Evolutionary conservation across 345 rosid genomes (phyloP), one percentile per base, ranked within the genome.

Genomic region (Cochlearia excelsa): DNA sequence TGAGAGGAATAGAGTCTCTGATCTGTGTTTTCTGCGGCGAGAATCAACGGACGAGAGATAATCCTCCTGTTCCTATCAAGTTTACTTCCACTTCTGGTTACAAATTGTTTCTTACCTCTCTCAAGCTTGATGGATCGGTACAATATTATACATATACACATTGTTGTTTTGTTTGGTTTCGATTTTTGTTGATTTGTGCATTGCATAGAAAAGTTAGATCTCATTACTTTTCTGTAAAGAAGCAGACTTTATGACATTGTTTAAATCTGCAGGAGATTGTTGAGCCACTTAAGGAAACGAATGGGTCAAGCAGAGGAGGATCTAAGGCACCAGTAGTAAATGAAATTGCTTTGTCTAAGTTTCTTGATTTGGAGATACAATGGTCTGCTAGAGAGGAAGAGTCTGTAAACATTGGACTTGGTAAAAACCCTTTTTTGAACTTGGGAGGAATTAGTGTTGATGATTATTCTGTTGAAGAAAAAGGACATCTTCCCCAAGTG

Each of bases 1-100:
- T 91, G 34, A 57, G 83, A 11, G 95, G 90, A 16, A 45, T 71
- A 7, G 66, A 74, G 7, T 91, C 96, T 9, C 47, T 81, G 50
- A 57, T 82, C 68, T 88, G 98, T 67, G 80, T 91, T 39, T 91
- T 91, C 73, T 91, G 95, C 49, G 95, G 98, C 10, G 61, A 74
- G 7, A 78, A 69, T 34, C 82, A 70, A 49, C 58, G 63, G 7
- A 74, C 65, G 31, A 62, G 7, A 8, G 84, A 79, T 3, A 63
- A 68, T 26, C 73, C 81, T 29, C 95, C 86, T 27, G 78, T 75
- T 54, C 83, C 93, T 1, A 76, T 91, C 76, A 79, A 81, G 74
- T 84, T 88, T 65, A 71, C 66, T 27, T 75, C 88, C 41, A 76
- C 95, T 51, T 53, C 41, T 55, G 92, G 75, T 52, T 88, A 69